phyloP scores from a whole-genome alignment of 768 basidiomycete genomes.

The Leccinum ochraceum region DNA sequence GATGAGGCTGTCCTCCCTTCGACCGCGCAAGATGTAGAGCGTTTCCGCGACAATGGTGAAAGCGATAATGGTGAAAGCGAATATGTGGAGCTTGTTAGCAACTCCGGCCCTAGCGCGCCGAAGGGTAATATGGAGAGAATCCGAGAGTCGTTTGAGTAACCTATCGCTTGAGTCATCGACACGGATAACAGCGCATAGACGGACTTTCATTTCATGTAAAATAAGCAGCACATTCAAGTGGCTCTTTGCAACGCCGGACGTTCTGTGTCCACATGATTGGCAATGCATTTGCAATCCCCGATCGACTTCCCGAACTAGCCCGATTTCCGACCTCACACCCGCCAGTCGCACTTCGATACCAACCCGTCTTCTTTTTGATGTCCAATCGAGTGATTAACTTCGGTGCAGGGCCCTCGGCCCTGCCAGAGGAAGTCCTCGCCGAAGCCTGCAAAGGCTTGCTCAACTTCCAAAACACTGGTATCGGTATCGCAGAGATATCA shows the following conservation, averaged over 20 bases:
- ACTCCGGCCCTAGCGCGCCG: conserved; percentile 7
- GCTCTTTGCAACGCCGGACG: background rate
- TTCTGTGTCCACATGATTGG: no score
- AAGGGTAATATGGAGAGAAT: conserved; percentile 34
- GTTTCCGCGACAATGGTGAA: conserved; percentile 18
- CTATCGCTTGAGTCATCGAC: conserved; percentile 8
- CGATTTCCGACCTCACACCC: background rate
- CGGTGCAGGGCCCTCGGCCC: conserved; percentile 90
- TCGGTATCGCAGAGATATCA: conserved; percentile 94
- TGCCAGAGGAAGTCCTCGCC: conserved; percentile 83
- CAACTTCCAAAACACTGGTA: conserved; percentile 88
- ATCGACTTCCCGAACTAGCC: background rate
- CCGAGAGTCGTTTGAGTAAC: conserved; percentile 29
- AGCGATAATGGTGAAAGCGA: conserved; percentile 24
- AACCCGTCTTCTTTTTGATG: conserved; percentile 18
- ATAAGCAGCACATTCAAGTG: background rate
- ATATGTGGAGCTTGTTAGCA: conserved; percentile 28
- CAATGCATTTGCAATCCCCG: no score
- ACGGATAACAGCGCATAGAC: background rate
- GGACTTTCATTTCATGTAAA: background rate
- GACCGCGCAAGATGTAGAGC: conserved; percentile 16
- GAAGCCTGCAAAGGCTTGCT: conserved; percentile 85
- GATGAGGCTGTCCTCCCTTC: conserved; percentile 46
- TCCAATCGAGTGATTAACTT: conserved; percentile 75
- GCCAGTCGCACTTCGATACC: background rate